Evolutionary conservation across 75 land plant species (phyloP), one percentile per base, ranked within the genome.

Genomic region (Larix kaempferi): DNA sequence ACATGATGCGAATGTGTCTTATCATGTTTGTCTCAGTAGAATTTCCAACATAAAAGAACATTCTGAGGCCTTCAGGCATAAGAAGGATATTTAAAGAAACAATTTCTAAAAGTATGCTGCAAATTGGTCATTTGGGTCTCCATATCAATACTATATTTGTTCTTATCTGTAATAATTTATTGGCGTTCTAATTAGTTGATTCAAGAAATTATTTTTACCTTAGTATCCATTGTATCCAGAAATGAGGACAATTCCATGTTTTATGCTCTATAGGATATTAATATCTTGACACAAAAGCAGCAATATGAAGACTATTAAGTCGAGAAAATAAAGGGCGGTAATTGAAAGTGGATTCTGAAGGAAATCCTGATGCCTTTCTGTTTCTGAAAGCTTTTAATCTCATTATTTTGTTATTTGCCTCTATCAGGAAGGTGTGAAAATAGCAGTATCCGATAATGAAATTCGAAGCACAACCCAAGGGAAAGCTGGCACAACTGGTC

Each of bases 371-470:
- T 5, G 19, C 11, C 37, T 69, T 39, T 69, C 5, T 69, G 1
- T 69, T 41, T 41, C 41, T 12, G 13, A 37, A 69, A 69, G 37
- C 23, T 69, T 49, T 49, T 49, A 49, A 49, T 8, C 52, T 49
- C 41, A 39, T 39, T 49, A 49, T 49, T 49, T 5, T 27, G 11
- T 23, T 74, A 67, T 66, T 49, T 58, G 44, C 35, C 60, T 56
- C 14, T n/a, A 35, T 33, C 87, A 87, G 89, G 89, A 87, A 81
- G 88, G 88, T 61, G 78, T 87, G 22, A 87, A 85, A 57, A 87
- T 87, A 77, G 88, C 89, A 57, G 78, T 78, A 29, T 77, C 84
- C 25, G 89, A 87, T 59, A 81, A 41, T 69, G 89, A 87, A 35
- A n/a, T 85, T 52, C 84, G 81, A 65, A 87, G 67, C 75, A 74